Base-by-base conservation (phyloP, 176 grass and related monocot species). In the Aegilops sharonensis region DNA sequence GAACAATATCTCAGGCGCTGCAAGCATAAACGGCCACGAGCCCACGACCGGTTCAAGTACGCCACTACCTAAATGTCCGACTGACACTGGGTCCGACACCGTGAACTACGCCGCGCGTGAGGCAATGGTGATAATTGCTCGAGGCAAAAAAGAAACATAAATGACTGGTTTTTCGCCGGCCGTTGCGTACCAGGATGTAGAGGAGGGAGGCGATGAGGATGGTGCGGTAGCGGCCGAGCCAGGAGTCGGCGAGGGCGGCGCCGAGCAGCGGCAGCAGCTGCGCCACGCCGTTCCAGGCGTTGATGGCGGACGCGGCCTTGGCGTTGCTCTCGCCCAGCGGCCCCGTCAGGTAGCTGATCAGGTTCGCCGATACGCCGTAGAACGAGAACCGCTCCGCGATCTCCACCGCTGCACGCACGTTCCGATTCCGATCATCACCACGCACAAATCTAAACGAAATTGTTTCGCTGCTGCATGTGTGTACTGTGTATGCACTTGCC, bases 341-440 rank as follows among this genome's bases (percentile, higher is more conserved):
- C 0, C 91, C 91, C 48, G 91, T 92, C 68, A 92, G 84, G 81
- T 87, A 92, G 64, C 52, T 89, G 76, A 92, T 85, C 54, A 92
- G 85, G 76, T 92, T 92, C 75, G 61, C 48, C 57, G 84, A 72
- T 31, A 92, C 75, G 0, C 91, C 91, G 81, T 81, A 87, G 87
- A 77, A 92, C 18, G 91, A 23, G 81, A 87, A 92, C 0, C 77
- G 31, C 87, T 92, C 87, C 9, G 69, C 80, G 50, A 92, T 89
- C 87, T 89, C 87, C 85, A 89, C 87, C 81, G 81, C 91, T 93
- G 85, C 68, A 80, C n/a, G 45, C 20, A 2, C 20, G 18, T 61
- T 61, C 0, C 68, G 8, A 3, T 61, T 4, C 0, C 68, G 8
- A 13, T 13, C 68, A 24, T 12, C 40, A 6, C 3, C 3, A 31